Evolutionary conservation across 305 asterid genomes (phyloP), one percentile per base, ranked within the genome.

Genomic region (Rubia occidens): DNA sequence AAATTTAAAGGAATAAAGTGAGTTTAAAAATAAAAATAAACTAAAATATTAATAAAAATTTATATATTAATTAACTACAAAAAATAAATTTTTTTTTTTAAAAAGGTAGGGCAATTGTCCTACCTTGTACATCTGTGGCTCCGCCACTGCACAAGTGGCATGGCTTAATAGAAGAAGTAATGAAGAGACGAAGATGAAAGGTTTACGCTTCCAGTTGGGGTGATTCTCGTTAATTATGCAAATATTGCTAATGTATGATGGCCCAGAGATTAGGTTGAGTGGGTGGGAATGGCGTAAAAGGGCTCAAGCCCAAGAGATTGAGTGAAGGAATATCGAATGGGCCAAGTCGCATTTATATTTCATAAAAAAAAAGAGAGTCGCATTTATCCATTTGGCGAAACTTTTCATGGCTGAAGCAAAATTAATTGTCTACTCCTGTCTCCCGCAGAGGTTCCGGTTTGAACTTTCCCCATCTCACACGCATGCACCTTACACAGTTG

Each of bases 261-360:
- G 75, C 74, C 21, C 39, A 0, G 70, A 84, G 60, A 69, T 78
- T 43, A 82, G 89, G 86, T 24, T n/a, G n/a, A n/a, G n/a, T 0
- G 26, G 26, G 1, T 0, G 87, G 88, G 6, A 75, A 78, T 0
- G 86, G 84, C 54, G 88, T 77, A 20, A 74, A 69, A 6, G 77
- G 80, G 40, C 83, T 86, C 77, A 82, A 77, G 18, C 86, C 86
- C 0, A 79, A 81, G 70, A 80, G 88, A 68, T 85, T 82, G 9
- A 64, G 72, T 0, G 84, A 77, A 72, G 88, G 87, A 29, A 59
- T 84, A 11, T 75, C 85, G 5, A 82, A 69, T 75, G 87, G 81
- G 78, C 21, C 45, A 61, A 62, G n/a, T 42, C 8, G 66, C 67
- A 15, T n/a, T n/a, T n/a, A n/a, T n/a, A n/a, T n/a, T n/a, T n/a